A percentile compares a stretch with the other conserved stretches of the same genome.
Conservation (phyloP, 352 stramenopile genomes). For the Phytopythium helicoides region DNA sequence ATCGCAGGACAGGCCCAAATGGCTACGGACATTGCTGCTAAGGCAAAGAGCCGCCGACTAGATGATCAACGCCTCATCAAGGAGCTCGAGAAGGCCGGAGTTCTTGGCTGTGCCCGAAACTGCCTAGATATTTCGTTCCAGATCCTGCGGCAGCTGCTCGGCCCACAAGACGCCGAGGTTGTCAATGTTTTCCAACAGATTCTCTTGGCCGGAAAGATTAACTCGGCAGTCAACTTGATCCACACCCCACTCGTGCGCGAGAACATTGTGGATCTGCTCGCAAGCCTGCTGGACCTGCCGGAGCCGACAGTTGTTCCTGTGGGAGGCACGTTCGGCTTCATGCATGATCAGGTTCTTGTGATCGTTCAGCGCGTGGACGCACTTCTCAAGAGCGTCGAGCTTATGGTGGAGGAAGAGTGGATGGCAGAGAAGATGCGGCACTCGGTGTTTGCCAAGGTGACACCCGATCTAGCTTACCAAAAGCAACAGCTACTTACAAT, state of each 20-base stretch:
- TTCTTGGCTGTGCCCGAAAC: slow-evolving; percentile 73
- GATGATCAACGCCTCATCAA: slow-evolving; percentile 65
- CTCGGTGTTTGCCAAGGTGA: slow-evolving; percentile 75
- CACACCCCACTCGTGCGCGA: slow-evolving; percentile 76
- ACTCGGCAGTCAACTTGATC: slow-evolving; percentile 62
- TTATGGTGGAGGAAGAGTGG: slow-evolving; percentile 87
- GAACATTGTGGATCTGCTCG: slow-evolving; percentile 81
- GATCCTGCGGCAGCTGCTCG: slow-evolving; percentile 79
- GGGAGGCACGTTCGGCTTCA: slow-evolving; percentile 49
- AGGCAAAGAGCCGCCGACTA: slow-evolving; percentile 51
- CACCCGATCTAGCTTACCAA: slow-evolving; percentile 72
- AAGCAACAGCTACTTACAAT: slow-evolving; percentile 76
- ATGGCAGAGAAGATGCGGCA: slow-evolving; percentile 83
- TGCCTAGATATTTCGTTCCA: slow-evolving; percentile 80
- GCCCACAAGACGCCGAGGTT: slow-evolving; percentile 58
- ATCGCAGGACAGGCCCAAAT: slow-evolving; percentile 78
- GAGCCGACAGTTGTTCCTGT: slow-evolving; percentile 65
- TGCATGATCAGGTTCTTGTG: slow-evolving; percentile 72
- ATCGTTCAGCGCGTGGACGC: slow-evolving; percentile 77
- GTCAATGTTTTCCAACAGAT: slow-evolving; percentile 72
- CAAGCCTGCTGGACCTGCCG: slow-evolving; percentile 79
- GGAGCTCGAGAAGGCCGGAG: slow-evolving; percentile 70
- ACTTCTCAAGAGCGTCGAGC: slow-evolving; percentile 76
- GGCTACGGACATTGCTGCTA: slow-evolving; percentile 61
- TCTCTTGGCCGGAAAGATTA: slow-evolving; percentile 42